Base-by-base conservation (phyloP, 2,329 filamentous ascomycete genomes). In the Aspergillus amoenus region DNA sequence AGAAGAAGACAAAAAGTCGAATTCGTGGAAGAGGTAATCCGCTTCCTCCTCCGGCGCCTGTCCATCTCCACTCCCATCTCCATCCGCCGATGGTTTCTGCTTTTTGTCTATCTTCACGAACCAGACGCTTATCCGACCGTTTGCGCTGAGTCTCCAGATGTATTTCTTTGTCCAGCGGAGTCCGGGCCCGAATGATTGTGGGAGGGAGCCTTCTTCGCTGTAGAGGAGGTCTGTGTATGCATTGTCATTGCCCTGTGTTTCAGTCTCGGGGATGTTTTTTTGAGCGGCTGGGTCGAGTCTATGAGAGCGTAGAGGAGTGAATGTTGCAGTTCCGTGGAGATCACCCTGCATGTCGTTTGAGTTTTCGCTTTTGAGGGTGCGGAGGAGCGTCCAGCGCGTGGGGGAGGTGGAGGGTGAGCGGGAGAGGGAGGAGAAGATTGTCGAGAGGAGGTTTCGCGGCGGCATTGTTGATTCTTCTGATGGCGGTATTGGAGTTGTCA, bases 11-110 rank as follows among this genome's bases (percentile, higher is more conserved):
- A 17, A n/a, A 12, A 77, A 73, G 13, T 72, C 71, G 32, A 79
- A 75, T 39, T 76, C 70, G 57, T 79, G 77, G 54, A 79, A 79
- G 12, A 79, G 64, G 58, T 79, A 79, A 64, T 79, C 76, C 18
- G 73, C 70, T 47, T 68, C 66, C 17, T 72, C 69, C 3, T 69
- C 62, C 2, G 62, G 56, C 3, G 64, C 42, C n/a, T 18, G n/a
- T 8, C 17, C 32, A 9, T 48, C 17, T 11, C 24, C 24, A 24
- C 1, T 5, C 7, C 24, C 24, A 24, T 24, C 24, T 24, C 24
- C 24, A 15, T 9, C 45, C 12, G 9, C 15, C 12, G 22, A 9
- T 2, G 22, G 9, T 32, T 22, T 30, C 27, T 30, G 27, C 9
- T 32, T 37, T 12, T 52, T 45, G 11, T 52, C 63, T 7, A 74